Evolutionary conservation across 2,329 filamentous ascomycete species (phyloP), one percentile per base, ranked within the genome.

Genomic region (Neofusicoccum parvum): DNA sequence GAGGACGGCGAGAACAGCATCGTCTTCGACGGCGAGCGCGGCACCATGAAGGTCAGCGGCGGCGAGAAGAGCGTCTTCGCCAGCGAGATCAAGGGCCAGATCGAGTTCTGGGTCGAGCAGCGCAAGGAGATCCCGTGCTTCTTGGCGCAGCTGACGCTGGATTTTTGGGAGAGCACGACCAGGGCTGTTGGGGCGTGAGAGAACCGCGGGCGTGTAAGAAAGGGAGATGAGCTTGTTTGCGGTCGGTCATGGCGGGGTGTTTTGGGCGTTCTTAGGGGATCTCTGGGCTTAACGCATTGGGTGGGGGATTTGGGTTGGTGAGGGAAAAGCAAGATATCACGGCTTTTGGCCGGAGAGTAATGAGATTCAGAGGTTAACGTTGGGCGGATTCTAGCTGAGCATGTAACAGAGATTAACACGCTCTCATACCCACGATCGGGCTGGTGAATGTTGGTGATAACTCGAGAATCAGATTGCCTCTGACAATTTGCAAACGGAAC

Each of bases 31-130:
- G 93, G 93, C 60, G 93, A 97, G 80, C 89, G 91, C 66, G 95
- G 94, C 7, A 97, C 94, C 0, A 99, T 99, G 95, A 99, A 99
- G 84, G 91, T 99, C 65, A 92, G 90, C 39, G 95, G 95, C 1
- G 95, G 95, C 0, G 92, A 93, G 1, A 87, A 91, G 74, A 96
- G 92, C 74, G 85, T 88, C 12, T 99, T 99, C 78, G 95, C 94
- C 1, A 81, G 87, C 64, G 90, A 93, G 78, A 97, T 99, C 68
- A 86, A 86, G 69, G 90, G 92, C 73, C 87, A 94, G 76, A 94
- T 97, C 73, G 90, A 92, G 69, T 98, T 97, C 78, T 99, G 95
- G 94, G 94, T 98, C 0, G 87, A 96, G 73, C 93, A 95, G 72
- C 88, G 93, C 81, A 94, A 93, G 53, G 94, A 94, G 76, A 96